Percentiles rank a stretch among this genome's conserved stretches.
phyloP scores from a whole-genome alignment of 768 basidiomycete genomes.

The Boletus vermiculosoides region DNA sequence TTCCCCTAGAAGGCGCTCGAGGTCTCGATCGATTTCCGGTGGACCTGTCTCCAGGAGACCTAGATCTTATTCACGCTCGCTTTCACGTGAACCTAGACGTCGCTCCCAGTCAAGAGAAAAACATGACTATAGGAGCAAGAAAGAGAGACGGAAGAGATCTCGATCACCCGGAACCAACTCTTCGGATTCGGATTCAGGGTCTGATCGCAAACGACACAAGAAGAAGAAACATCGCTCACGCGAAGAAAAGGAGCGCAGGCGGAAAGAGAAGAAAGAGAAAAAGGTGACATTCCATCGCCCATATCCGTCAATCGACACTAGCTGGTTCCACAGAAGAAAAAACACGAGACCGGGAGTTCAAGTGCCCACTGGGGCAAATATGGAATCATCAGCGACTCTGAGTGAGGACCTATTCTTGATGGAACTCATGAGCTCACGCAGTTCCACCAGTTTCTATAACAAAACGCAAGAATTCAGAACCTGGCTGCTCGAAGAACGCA shows the following conservation, averaged over 20 bases:
- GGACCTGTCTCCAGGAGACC: slow-evolving; percentile 15
- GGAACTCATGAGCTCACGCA: slow-evolving; percentile 13
- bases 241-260: slow-evolving; percentile 50
- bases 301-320: background rate
- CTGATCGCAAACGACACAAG: slow-evolving; percentile 39
- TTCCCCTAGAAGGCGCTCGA: slow-evolving; percentile 20
- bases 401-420: slow-evolving; percentile 50
- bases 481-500: slow-evolving; percentile 92
- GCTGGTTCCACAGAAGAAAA: slow-evolving; percentile 52
- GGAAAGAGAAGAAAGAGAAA: slow-evolving; percentile 70
- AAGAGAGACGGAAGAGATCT: slow-evolving; percentile 33
- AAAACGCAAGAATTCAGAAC: slow-evolving; percentile 86
- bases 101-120: slow-evolving; percentile 39
- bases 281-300: slow-evolving; percentile 42
- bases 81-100: slow-evolving; percentile 26
- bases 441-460: slow-evolving; percentile 62
- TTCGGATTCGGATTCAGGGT: slow-evolving; percentile 34
- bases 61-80: slow-evolving; percentile 26
- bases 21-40: slow-evolving; percentile 29
- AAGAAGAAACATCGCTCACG: slow-evolving; percentile 48
- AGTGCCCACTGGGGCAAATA: slow-evolving; percentile 82
- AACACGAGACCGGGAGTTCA: slow-evolving; percentile 45
- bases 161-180: slow-evolving; percentile 43
- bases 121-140: slow-evolving; percentile 20
- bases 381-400: slow-evolving; percentile 80